These are phyloP conservation scores for Aspergillus ochraceoroseus DNA, from an alignment of 2,329 filamentous ascomycete species.

Conservation along the genomic window DNA sequence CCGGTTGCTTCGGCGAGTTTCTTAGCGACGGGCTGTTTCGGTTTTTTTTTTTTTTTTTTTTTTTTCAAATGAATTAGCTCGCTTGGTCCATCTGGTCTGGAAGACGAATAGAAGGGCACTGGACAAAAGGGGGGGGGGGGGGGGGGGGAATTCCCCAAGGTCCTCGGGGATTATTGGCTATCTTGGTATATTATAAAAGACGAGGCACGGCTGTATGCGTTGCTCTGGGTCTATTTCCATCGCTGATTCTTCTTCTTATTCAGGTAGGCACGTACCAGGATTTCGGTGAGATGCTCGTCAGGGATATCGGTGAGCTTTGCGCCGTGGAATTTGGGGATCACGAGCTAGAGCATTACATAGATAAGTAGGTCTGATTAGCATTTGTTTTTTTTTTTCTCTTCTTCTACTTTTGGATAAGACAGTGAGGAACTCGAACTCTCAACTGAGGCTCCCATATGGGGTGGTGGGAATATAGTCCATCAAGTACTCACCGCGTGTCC, in stretches of 20 bases:
- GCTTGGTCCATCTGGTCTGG: too few relatives aligned
- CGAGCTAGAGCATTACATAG: conserved; percentile 62
- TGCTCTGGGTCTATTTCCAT: not conserved
- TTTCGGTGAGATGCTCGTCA: conserved; percentile 76
- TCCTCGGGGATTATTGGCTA: conserved; percentile 21
- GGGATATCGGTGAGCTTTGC: conserved; percentile 88
- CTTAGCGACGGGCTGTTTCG: conserved; percentile 67
- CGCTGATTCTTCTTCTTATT: too few relatives aligned
- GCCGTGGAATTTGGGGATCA: conserved; percentile 94
- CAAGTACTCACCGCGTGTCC: conserved; percentile 72
- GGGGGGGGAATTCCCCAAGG: conserved; percentile 18
- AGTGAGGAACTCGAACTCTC: too few relatives aligned
- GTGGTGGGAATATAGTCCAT: not conserved
- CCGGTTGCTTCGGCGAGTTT: conserved; percentile 74
- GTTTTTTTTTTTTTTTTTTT: too few relatives aligned
- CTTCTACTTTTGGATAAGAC: too few relatives aligned
- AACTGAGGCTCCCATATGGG: conserved; percentile 18
- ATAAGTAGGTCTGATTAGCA: conserved; percentile 13
- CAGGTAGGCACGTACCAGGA: conserved; percentile 68
- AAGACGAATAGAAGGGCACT: too few relatives aligned
- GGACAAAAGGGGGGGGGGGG: conserved; percentile 4
- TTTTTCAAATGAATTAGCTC: conserved; percentile 9
- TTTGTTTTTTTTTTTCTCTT: not conserved
- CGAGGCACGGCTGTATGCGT: too few relatives aligned
- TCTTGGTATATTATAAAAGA: conserved; percentile 10